Conservation (phyloP, 2,329 filamentous ascomycete species). For the Aspergillus transmontanensis region DNA sequence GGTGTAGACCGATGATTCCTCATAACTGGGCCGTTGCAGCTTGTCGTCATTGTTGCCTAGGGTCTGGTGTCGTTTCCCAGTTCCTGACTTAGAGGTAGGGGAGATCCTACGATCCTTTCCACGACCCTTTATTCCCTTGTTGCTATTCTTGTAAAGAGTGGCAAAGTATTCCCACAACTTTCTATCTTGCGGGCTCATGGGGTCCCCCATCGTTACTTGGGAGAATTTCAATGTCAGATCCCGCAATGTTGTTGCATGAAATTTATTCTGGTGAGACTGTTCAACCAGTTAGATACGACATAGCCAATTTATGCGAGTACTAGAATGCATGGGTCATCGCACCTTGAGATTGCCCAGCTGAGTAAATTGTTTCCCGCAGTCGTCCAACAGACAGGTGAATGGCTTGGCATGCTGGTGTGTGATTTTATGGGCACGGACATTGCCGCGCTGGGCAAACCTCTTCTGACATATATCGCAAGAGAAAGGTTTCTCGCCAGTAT, state of each 20-base stretch:
- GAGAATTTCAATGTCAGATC: slow-evolving; percentile 72
- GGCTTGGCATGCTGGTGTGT: slow-evolving; percentile 78
- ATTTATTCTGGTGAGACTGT: slow-evolving; percentile 90
- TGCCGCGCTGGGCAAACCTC: slow-evolving; percentile 81
- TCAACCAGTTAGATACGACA: slow-evolving; percentile 12
- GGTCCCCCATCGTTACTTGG: slow-evolving; percentile 60
- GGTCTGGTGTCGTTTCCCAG: slow-evolving; percentile 21
- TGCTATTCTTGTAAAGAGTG: slow-evolving; percentile 92
- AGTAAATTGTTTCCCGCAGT: slow-evolving; percentile 85
- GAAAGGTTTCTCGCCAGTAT: slow-evolving; percentile 85
- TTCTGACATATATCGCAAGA: slow-evolving; percentile 78
- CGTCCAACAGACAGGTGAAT: slow-evolving; percentile 78
- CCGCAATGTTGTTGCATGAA: slow-evolving; percentile 75
- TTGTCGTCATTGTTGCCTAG: slow-evolving; percentile 31
- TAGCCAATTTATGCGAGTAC: neutral
- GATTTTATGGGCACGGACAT: slow-evolving; percentile 79
- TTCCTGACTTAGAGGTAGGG: slow-evolving; percentile 29
- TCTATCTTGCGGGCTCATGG: slow-evolving; percentile 68
- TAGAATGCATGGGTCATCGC: slow-evolving; percentile 5
- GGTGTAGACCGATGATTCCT: slow-evolving; percentile 34
- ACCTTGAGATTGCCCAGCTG: slow-evolving; percentile 92
- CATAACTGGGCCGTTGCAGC: slow-evolving; percentile 27
- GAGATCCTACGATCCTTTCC: slow-evolving; percentile 71
- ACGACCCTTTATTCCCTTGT: slow-evolving; percentile 96
- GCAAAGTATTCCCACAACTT: slow-evolving; percentile 84